These are phyloP conservation scores for Prillingera fragicola DNA, from an alignment of 1,284 basidiomycete genomes.

Conservation along the genomic window DNA sequence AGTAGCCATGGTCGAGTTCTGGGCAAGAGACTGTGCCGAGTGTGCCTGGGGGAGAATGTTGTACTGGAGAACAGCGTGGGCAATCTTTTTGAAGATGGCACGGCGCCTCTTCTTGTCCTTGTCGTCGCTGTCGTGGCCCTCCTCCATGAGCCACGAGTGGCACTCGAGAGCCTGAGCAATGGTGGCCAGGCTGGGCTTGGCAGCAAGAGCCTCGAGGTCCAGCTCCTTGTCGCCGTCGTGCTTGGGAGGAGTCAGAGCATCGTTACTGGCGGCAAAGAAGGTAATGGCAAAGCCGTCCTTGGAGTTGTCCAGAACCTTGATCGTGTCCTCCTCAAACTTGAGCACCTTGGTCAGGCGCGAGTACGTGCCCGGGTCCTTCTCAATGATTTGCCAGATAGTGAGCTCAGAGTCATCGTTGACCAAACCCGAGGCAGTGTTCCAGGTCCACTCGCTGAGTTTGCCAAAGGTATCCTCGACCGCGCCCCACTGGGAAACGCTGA, in stretches of 20 bases:
- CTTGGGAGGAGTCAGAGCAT: conserved; percentile 38
- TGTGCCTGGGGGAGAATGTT: conserved; percentile 57
- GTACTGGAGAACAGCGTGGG: conserved; percentile 59
- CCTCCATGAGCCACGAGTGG: conserved; percentile 21
- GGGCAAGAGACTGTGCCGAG: conserved; percentile 50
- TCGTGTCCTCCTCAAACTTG: conserved; percentile 39
- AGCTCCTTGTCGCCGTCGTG: conserved; percentile 37
- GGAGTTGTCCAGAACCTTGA: conserved; percentile 38
- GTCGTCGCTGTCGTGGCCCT: conserved; percentile 48
- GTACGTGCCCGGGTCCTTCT: conserved; percentile 42
- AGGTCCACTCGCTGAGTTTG: not conserved
- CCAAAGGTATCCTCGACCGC: conserved; percentile 1
- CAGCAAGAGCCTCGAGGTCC: conserved; percentile 4
- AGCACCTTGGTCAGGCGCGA: conserved; percentile 46
- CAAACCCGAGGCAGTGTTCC: not conserved
- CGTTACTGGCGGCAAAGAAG: conserved; percentile 49
- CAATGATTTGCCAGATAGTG: conserved; percentile 44
- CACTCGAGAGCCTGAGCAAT: conserved; percentile 28
- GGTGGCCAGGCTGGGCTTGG: conserved; percentile 10
- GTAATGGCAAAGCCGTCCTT: conserved; percentile 42
- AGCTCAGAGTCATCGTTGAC: conserved; percentile 28
- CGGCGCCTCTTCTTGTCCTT: conserved; percentile 55
- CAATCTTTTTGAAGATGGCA: conserved; percentile 50
- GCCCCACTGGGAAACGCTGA: conserved; percentile 1
- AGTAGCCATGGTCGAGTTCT: conserved; percentile 60